These are phyloP conservation scores for Sporothrix globosa DNA, from an alignment of 2,329 filamentous ascomycete species.

Conservation along the genomic window DNA sequence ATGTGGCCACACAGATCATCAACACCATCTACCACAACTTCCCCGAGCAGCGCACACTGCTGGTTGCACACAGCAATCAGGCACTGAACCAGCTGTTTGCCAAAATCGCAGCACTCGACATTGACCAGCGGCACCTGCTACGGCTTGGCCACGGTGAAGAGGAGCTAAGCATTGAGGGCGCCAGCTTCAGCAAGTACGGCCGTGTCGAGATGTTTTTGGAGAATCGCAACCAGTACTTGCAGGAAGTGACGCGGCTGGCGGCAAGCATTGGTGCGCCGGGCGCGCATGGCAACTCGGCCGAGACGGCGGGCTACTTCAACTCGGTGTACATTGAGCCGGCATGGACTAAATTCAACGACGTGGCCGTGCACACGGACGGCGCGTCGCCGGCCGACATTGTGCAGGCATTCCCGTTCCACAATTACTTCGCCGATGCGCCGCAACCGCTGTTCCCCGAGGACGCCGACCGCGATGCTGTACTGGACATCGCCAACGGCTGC, in stretches of 20 bases:
- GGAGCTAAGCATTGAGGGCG: conserved; percentile 77
- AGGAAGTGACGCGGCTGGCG: conserved; percentile 84
- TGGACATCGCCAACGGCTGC: conserved; percentile 82
- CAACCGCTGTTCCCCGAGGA: conserved; percentile 77
- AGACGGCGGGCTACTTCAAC: conserved; percentile 97
- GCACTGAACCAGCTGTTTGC: conserved; percentile 96
- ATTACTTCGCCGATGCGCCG: conserved; percentile 84
- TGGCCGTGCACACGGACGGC: conserved; percentile 44
- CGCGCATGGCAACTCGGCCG: conserved; percentile 93
- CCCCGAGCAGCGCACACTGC: conserved; percentile 83
- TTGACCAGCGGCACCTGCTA: conserved; percentile 90
- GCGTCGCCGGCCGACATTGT: conserved; percentile 64
- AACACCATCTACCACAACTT: conserved; percentile 99
- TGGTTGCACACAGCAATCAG: conserved; percentile 97
- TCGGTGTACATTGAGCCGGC: conserved; percentile 85
- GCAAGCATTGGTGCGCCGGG: conserved; percentile 83
- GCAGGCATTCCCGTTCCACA: conserved; percentile 80
- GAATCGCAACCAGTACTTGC: conserved; percentile 75
- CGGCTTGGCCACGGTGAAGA: conserved; percentile 94
- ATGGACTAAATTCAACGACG: conserved; percentile 82
- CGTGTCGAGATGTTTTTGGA: conserved; percentile 94
- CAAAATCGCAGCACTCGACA: conserved; percentile 95
- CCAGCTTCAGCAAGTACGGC: conserved; percentile 88
- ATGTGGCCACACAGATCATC: conserved; percentile 97
- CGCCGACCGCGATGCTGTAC: conserved; percentile 64